Evolutionary conservation across 129 eudicot genomes (phyloP).

Genomic region (Centaurea solstitialis): DNA sequence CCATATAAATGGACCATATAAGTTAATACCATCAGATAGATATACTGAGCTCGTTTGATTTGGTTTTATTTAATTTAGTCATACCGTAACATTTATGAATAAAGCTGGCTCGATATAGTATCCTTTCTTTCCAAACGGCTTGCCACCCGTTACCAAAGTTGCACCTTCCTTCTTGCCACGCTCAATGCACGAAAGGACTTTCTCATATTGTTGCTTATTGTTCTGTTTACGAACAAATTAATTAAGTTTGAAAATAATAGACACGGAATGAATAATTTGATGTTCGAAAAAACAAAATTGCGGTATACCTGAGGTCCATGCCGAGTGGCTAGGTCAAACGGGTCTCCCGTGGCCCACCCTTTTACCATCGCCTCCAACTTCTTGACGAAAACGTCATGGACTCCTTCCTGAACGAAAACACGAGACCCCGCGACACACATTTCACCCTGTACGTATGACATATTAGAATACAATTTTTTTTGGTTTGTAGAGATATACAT

Average conservation of each 20-base stretch:
- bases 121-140: constrained; percentile 47
- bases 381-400: constrained; percentile 47
- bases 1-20: not conserved
- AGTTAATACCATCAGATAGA: not conserved
- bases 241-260: not conserved
- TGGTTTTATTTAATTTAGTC: not conserved
- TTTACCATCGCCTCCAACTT: constrained; percentile 50
- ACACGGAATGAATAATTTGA: not conserved
- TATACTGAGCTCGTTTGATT: not conserved
- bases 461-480: not conserved
- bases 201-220: constrained; percentile 55
- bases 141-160: constrained; percentile 69
- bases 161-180: constrained; percentile 72
- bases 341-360: constrained; percentile 67
- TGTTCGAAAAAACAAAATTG: not conserved
- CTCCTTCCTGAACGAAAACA: constrained; percentile 76
- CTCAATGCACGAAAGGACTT: constrained; percentile 61
- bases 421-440: constrained; percentile 77
- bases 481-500: no score
- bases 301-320: constrained; percentile 81
- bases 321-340: constrained; percentile 64
- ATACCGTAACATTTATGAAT: constrained; percentile 61
- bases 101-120: constrained; percentile 71
- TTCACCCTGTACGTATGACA: constrained; percentile 55
- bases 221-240: constrained; percentile 30